A percentile compares a stretch with the other conserved stretches of the same genome.
phyloP scores from a whole-genome alignment of 345 rosid species.

The Heritiera fomes region DNA sequence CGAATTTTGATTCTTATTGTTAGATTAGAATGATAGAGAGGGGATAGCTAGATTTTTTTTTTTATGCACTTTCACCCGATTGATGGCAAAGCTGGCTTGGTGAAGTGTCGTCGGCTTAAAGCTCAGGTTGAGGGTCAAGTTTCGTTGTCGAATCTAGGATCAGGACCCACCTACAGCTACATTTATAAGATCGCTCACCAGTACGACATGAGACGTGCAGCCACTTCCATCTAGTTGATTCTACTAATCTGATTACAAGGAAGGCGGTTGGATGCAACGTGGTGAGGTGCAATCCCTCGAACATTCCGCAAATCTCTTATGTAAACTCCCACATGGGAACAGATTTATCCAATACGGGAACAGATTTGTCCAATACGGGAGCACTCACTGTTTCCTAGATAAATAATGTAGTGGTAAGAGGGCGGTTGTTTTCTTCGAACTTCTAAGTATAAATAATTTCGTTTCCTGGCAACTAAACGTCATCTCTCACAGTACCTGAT shows the following conservation, averaged over 20 bases:
- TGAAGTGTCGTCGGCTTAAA: not conserved
- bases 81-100: not conserved
- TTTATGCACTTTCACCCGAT: too few species aligned
- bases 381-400: not conserved
- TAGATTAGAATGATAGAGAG: too few species aligned
- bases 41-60: too few species aligned
- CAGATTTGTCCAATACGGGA: not conserved
- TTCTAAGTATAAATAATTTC: not conserved
- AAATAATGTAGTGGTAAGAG: not conserved
- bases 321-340: not conserved
- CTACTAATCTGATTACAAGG: too few species aligned
- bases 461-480: not conserved
- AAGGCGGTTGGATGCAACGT: too few species aligned
- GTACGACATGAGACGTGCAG: not conserved
- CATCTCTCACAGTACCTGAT: not conserved
- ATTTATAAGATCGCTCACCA: not conserved
- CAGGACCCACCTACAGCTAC: not conserved
- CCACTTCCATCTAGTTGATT: not conserved
- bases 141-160: not conserved
- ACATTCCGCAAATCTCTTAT: too few species aligned
- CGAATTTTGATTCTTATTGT: too few species aligned
- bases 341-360: not conserved
- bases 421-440: not conserved
- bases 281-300: too few species aligned
- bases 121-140: not conserved